Percentiles rank a stretch among this genome's conserved stretches.
These are phyloP conservation scores for Raddia guianensis DNA, from an alignment of 176 grass and related monocot genomes.

Conservation along the genomic window DNA sequence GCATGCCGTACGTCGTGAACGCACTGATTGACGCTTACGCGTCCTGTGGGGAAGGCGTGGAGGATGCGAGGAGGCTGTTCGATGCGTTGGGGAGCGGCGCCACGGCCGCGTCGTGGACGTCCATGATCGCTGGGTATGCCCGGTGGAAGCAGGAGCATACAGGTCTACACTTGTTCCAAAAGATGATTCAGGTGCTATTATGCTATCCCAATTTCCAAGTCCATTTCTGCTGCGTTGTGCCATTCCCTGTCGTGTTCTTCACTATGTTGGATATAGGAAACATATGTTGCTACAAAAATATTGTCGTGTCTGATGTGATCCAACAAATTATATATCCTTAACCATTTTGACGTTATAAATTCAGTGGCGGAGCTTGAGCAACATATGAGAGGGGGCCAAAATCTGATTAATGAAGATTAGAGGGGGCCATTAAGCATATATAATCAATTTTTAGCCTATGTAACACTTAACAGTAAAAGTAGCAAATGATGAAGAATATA, in stretches of 20 bases:
- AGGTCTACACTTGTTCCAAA: conserved; percentile 39
- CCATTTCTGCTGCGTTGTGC: not conserved
- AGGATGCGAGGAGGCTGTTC: conserved; percentile 43
- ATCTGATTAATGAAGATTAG: too few relatives aligned
- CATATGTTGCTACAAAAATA: not conserved
- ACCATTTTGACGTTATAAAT: not conserved
- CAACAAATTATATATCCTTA: not conserved
- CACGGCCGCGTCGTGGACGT: conserved; percentile 55
- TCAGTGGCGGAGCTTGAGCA: too few relatives aligned
- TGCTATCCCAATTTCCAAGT: not conserved
- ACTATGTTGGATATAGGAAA: not conserved
- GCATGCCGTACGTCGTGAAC: conserved; percentile 55
- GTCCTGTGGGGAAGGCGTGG: conserved; percentile 20
- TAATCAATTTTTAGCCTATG: too few relatives aligned
- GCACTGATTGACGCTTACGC: conserved; percentile 49
- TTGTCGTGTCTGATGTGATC: not conserved
- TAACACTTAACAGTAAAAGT: conserved; percentile 9
- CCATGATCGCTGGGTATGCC: conserved; percentile 57
- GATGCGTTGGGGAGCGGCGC: conserved; percentile 33
- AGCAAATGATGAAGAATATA: not conserved
- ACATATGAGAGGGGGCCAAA: too few relatives aligned
- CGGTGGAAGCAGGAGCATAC: conserved; percentile 30
- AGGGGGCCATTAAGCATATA: too few relatives aligned
- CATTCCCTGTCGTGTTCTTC: conserved; percentile 7
- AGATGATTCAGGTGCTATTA: conserved; percentile 53